phyloP scores from a whole-genome alignment of 75 land plant species.

The Azolla pinnata region DNA sequence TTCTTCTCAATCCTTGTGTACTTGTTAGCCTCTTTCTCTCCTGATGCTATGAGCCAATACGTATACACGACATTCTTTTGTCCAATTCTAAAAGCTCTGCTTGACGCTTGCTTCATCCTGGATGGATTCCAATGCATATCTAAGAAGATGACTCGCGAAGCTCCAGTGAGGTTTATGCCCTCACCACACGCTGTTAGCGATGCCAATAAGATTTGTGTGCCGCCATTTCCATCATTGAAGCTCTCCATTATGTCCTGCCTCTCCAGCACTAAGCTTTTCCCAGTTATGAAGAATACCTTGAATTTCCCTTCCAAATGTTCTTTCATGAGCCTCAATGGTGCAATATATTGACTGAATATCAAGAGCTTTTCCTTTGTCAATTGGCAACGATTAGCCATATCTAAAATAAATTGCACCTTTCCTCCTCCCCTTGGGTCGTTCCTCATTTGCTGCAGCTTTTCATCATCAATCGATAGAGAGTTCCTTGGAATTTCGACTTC shows the following conservation, averaged over 20 bases:
- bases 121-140: constrained; percentile 92
- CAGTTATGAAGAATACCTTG: constrained; percentile 58
- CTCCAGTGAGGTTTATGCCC: constrained; percentile 78
- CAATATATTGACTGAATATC: constrained; percentile 61
- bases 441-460: constrained; percentile 21
- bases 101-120: constrained; percentile 67
- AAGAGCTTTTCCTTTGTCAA: constrained; percentile 51
- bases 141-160: constrained; percentile 70
- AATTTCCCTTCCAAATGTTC: constrained; percentile 32
- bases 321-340: constrained; percentile 40
- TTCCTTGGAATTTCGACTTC: constrained; percentile 41
- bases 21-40: constrained; percentile 62
- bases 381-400: constrained; percentile 35
- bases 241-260: constrained; percentile 49
- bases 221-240: constrained; percentile 38
- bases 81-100: constrained; percentile 82
- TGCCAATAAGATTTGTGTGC: constrained; percentile 53
- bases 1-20: constrained; percentile 45
- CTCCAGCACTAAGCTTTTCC: constrained; percentile 36
- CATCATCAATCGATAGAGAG: constrained; percentile 21
- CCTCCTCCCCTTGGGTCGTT: constrained; percentile 41
- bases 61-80: constrained; percentile 72
- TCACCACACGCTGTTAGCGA: constrained; percentile 82
- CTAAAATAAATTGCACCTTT: constrained; percentile 63
- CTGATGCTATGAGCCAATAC: constrained; percentile 52